Conservation (phyloP, 768 basidiomycete species). For the Rhizopogon salebrosus region DNA sequence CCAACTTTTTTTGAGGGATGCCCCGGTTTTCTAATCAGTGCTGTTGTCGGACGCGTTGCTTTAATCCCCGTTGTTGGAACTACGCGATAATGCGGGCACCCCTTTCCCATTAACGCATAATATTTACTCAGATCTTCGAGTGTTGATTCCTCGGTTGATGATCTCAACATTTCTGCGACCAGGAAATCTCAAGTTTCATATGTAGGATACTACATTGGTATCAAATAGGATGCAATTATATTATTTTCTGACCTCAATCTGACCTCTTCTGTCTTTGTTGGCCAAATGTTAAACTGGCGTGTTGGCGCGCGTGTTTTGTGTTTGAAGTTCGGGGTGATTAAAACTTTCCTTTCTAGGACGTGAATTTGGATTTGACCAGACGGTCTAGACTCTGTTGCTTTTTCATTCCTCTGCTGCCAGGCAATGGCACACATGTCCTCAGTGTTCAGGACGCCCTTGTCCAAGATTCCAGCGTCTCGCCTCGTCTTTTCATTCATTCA, state of each 20-base stretch:
- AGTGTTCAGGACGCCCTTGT: not conserved
- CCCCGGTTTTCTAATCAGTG: conserved; percentile 70
- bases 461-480: not conserved
- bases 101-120: not conserved
- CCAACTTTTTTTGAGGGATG: conserved; percentile 77
- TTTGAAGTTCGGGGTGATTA: too few relatives aligned
- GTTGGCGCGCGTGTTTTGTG: too few relatives aligned
- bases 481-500: conserved; percentile 32
- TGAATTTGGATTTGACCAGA: too few relatives aligned
- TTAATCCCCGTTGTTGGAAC: too few relatives aligned
- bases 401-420: not conserved
- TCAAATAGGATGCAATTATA: too few relatives aligned
- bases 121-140: too few relatives aligned
- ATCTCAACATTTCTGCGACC: too few relatives aligned
- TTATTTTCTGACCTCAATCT: too few relatives aligned
- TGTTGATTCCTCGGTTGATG: not conserved
- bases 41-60: not conserved
- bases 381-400: not conserved
- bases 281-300: too few relatives aligned
- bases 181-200: too few relatives aligned
- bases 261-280: too few relatives aligned
- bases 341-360: not conserved
- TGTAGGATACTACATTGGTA: too few relatives aligned
- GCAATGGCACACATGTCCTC: not conserved
- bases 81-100: not conserved